phyloP scores from a whole-genome alignment of 176 grass and related monocot genomes.

The Saccharum spontaneum region DNA sequence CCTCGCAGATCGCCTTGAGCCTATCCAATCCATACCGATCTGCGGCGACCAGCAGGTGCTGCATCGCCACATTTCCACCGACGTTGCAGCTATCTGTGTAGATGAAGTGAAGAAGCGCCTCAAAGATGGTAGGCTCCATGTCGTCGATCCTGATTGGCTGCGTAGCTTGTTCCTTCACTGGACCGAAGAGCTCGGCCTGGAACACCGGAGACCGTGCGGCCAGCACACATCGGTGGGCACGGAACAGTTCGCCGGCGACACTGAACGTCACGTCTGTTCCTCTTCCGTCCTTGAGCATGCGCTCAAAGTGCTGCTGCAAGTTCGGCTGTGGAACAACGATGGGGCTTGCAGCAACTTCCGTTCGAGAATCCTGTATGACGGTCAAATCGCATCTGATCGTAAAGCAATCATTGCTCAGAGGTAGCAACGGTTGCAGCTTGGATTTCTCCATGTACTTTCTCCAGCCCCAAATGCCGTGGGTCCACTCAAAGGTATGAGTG shows the following conservation, averaged over 20 bases:
- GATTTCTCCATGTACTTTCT: not conserved
- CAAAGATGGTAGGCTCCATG: slow-evolving; percentile 13
- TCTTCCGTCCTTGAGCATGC: not conserved
- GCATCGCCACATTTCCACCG: too few relatives aligned
- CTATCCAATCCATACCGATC: too few relatives aligned
- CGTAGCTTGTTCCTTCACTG: slow-evolving; percentile 18
- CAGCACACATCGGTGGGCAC: slow-evolving; percentile 32
- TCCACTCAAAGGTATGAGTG: not conserved
- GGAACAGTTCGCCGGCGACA: slow-evolving; percentile 5
- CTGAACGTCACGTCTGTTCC: slow-evolving; percentile 28
- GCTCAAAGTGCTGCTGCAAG: not conserved
- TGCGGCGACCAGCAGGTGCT: too few relatives aligned
- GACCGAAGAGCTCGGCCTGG: slow-evolving; percentile 35
- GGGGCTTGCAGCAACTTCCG: too few relatives aligned
- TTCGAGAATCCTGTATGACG: too few relatives aligned
- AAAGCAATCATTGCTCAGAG: not conserved
- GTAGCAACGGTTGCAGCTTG: not conserved
- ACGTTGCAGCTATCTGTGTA: not conserved
- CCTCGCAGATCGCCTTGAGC: too few relatives aligned
- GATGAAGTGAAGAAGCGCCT: slow-evolving; percentile 26
- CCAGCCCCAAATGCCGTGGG: not conserved
- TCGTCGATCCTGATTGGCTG: slow-evolving; percentile 29
- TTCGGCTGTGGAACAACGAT: too few relatives aligned
- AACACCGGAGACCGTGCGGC: slow-evolving; percentile 38
- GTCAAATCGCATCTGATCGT: too few relatives aligned